Evolutionary conservation across 495 filamentous ascomycete genomes (phyloP), one percentile per base, ranked within the genome.

Genomic region (Annulohypoxylon bovei): DNA sequence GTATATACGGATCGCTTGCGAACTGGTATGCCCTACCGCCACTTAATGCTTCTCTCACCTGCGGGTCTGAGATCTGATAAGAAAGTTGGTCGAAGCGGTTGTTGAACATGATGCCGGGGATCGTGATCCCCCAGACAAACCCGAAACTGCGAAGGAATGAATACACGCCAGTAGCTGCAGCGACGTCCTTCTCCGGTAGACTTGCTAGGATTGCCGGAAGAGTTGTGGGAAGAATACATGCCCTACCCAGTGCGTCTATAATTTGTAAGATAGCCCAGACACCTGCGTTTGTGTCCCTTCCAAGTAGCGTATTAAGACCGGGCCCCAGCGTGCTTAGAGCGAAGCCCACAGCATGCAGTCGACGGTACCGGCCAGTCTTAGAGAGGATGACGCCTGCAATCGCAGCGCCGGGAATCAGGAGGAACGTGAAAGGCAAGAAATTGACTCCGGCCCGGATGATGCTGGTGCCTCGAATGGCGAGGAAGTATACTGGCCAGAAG

Each of bases 51-150:
- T 3, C 44, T 22, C 9, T 23, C 16, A 65, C 58, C 14, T 9
- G n/a, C 3, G 25, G 11, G 55, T 78, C 68, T 0, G 8, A 27
- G 12, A 79, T 64, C 0, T n/a, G 20, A 0, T 20, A 11, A 0
- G 49, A 32, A 4, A 73, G 44, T 22, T 65, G 16, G n/a, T 67
- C 33, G 20, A 81, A 79, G 14, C 66, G 73, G 49, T 73, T 77
- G 75, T 87, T 87, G 79, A 88, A 88, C 0, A 84, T 78, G 0
- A 80, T 76, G 4, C 79, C 76, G 1, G 86, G 83, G 20, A 88
- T 73, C 3, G 83, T 72, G 0, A 84, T 76, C 0, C 84, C 85
- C 79, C 84, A 83, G 6, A 87, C 76, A 12, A 67, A 68, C 0
- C 86, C 86, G 16, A 86, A 81, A 6, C 68, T 78, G 0, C 85